phyloP scores from a whole-genome alignment of 2,329 filamentous ascomycete species.

The Nemania sp. region DNA sequence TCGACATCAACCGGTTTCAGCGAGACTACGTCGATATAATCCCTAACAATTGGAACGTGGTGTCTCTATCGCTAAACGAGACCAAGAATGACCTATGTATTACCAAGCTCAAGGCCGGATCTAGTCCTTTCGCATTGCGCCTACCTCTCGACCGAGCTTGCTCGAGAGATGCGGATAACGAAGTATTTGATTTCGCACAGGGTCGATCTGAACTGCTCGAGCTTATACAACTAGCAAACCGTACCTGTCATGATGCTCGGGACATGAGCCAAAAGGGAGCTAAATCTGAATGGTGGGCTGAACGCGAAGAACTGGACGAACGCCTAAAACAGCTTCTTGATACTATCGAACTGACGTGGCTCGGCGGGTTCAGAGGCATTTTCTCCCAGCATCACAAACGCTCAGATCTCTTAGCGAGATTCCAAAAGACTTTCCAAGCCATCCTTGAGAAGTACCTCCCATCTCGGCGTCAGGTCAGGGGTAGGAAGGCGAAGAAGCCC shows the following conservation, averaged over 20 bases:
- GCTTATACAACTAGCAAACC: slow-evolving; percentile 84
- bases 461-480: slow-evolving; percentile 75
- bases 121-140: slow-evolving; percentile 86
- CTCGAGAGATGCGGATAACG: slow-evolving; percentile 80
- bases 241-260: slow-evolving; percentile 79
- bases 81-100: slow-evolving; percentile 86
- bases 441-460: slow-evolving; percentile 88
- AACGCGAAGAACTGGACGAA: slow-evolving; percentile 82
- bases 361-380: slow-evolving; percentile 94
- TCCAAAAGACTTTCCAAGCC: slow-evolving; percentile 81
- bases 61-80: slow-evolving; percentile 88
- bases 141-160: slow-evolving; percentile 86
- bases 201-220: slow-evolving; percentile 84
- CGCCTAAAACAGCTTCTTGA: slow-evolving; percentile 81
- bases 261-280: slow-evolving; percentile 80
- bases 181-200: slow-evolving; percentile 85
- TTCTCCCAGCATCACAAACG: slow-evolving; percentile 80
- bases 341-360: slow-evolving; percentile 92
- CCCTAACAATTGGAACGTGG: slow-evolving; percentile 82
- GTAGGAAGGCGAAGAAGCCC: slow-evolving; percentile 64
- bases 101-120: slow-evolving; percentile 81
- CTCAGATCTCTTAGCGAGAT: slow-evolving; percentile 75
- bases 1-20: slow-evolving; percentile 75
- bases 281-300: slow-evolving; percentile 89
- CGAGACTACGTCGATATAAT: slow-evolving; percentile 87